These are phyloP conservation scores for Lepidium campestre DNA, from an alignment of 441 rosid genomes.

Conservation along the genomic window DNA sequence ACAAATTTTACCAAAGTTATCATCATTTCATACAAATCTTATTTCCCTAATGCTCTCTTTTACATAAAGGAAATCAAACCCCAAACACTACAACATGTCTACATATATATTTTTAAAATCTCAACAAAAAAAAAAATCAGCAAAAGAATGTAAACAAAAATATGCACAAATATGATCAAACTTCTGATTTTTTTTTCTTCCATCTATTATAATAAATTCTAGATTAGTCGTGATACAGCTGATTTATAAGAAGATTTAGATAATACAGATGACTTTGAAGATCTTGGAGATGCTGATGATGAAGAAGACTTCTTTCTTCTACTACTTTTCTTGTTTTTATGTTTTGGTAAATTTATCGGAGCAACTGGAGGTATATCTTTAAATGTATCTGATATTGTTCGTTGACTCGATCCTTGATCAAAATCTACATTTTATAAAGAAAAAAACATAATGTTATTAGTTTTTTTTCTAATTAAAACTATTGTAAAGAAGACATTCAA, in stretches of 20 bases:
- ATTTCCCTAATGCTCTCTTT: not conserved
- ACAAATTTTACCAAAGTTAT: not conserved
- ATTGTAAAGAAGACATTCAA: not conserved
- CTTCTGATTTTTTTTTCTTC: not conserved
- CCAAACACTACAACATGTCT: conserved; percentile 14
- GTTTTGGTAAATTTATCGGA: conserved; percentile 12
- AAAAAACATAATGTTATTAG: not conserved
- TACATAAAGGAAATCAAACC: not conserved
- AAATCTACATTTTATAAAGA: conserved; percentile 13
- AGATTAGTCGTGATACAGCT: conserved; percentile 15
- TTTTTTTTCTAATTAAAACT: not conserved
- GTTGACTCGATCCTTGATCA: conserved; percentile 24
- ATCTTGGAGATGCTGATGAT: conserved; percentile 24
- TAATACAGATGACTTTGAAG: conserved; percentile 21
- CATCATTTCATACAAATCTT: not conserved
- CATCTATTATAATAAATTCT: not conserved
- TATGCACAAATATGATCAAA: conserved; percentile 16
- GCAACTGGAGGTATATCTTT: conserved; percentile 15
- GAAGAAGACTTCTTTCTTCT: conserved; percentile 21
- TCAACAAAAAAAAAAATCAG: not conserved
- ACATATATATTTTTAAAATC: not conserved
- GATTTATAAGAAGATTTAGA: conserved; percentile 32
- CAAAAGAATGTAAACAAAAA: conserved; percentile 4
- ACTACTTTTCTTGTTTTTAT: conserved; percentile 11
- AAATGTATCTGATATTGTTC: conserved; percentile 13